A percentile compares a stretch with the other conserved stretches of the same genome.
These are phyloP conservation scores for Paecilomyces formosus DNA, from an alignment of 2,329 filamentous ascomycete genomes.

Conservation along the genomic window DNA sequence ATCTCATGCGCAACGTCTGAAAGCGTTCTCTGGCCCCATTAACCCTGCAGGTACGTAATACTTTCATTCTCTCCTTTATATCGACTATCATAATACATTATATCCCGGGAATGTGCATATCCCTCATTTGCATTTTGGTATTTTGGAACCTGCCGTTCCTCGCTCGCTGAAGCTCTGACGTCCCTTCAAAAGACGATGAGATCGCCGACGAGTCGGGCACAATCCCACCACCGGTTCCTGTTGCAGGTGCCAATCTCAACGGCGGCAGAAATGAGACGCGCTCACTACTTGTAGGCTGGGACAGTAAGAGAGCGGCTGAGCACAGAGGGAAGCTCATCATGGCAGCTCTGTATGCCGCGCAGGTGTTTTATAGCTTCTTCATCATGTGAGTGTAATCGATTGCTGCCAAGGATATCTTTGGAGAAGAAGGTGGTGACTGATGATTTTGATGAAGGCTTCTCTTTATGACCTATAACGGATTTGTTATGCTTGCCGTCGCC, in stretches of 20 bases:
- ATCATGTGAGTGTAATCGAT: slow-evolving; percentile 70
- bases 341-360: slow-evolving; percentile 75
- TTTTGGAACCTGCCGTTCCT: neutral
- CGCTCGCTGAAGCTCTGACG: slow-evolving; percentile 13
- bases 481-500: slow-evolving; percentile 88
- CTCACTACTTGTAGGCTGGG: slow-evolving; percentile 71
- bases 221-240: neutral
- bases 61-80: slow-evolving; percentile 4
- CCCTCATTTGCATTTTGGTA: neutral
- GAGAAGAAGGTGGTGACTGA: neutral
- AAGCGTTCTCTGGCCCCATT: slow-evolving; percentile 30
- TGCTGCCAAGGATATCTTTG: neutral
- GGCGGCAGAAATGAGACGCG: slow-evolving; percentile 41
- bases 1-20: slow-evolving; percentile 43
- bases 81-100: neutral
- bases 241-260: neutral
- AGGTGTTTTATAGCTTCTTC: slow-evolving; percentile 99
- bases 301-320: slow-evolving; percentile 51
- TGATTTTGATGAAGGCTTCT: slow-evolving; percentile 61
- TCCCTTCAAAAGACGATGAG: slow-evolving; percentile 26
- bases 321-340: slow-evolving; percentile 70
- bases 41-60: slow-evolving; percentile 23
- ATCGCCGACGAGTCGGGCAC: slow-evolving; percentile 20
- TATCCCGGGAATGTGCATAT: neutral
- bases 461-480: slow-evolving; percentile 99